Evolutionary conservation across 108 stramenopile genomes (phyloP).

Genomic region (Aurantiochytrium sp.): DNA sequence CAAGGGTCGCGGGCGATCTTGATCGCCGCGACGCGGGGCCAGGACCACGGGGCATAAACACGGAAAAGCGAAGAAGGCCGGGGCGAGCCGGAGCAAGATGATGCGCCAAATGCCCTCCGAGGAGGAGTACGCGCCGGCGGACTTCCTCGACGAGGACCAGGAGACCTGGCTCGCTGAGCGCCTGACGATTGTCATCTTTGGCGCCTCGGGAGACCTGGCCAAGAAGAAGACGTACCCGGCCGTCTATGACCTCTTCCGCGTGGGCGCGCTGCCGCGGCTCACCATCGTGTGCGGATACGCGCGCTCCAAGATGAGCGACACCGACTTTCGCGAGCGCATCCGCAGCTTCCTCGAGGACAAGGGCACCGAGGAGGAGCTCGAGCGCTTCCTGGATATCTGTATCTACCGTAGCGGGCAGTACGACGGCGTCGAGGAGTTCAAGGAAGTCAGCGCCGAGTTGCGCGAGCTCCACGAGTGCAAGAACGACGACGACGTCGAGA

Average conservation of each 20-base stretch:
- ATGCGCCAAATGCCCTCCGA: background rate
- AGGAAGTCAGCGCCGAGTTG: constrained; percentile 45
- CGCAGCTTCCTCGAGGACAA: constrained; percentile 62
- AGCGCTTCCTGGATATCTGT: constrained; percentile 69
- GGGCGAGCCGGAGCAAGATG: too few relatives aligned
- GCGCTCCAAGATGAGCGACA: constrained; percentile 68
- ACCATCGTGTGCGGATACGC: constrained; percentile 83
- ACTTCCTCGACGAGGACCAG: background rate
- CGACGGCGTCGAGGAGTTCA: constrained; percentile 72
- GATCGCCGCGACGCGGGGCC: too few relatives aligned
- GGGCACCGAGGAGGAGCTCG: constrained; percentile 42
- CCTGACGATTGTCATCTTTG: constrained; percentile 59
- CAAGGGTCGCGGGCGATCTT: too few relatives aligned
- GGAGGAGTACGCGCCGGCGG: background rate
- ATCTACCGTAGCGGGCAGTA: constrained; percentile 73
- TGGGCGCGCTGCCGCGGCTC: constrained; percentile 68
- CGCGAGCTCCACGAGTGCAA: background rate
- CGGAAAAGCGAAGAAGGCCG: too few relatives aligned
- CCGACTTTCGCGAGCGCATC: constrained; percentile 73
- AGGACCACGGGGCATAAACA: too few relatives aligned
- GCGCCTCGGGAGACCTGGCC: constrained; percentile 88
- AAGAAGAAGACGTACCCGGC: constrained; percentile 95
- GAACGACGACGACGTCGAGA: constrained; percentile 28
- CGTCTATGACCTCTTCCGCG: constrained; percentile 72
- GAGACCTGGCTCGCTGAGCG: background rate